phyloP scores from a whole-genome alignment of 345 rosid species.

The Trapa bicornis region DNA sequence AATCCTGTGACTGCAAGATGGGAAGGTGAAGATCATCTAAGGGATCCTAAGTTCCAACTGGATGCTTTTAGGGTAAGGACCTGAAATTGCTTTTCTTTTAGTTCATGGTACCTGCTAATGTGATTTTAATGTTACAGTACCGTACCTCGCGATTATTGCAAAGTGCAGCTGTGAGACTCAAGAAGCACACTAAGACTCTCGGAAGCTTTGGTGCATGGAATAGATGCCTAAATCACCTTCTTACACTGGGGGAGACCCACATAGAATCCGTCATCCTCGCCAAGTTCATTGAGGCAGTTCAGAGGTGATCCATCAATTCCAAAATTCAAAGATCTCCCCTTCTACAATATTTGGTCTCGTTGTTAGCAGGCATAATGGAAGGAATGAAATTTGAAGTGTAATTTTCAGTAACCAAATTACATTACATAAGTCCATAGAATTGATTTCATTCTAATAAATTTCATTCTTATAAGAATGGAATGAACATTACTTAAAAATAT shows the following conservation, averaged over 20 bases:
- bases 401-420: no score
- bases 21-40: slow-evolving; percentile 87
- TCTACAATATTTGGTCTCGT: not conserved
- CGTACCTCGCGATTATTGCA: slow-evolving; percentile 93
- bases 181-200: slow-evolving; percentile 64
- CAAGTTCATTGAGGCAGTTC: slow-evolving; percentile 78
- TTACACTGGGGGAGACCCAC: slow-evolving; percentile 94
- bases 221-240: slow-evolving; percentile 95
- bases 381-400: no score
- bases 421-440: no score
- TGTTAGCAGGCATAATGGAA: no score
- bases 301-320: slow-evolving; percentile 29
- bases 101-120: not conserved
- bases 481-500: no score
- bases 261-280: slow-evolving; percentile 86
- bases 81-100: no score
- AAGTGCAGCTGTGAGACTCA: slow-evolving; percentile 68
- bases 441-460: no score
- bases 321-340: slow-evolving; percentile 13
- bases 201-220: slow-evolving; percentile 99
- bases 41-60: slow-evolving; percentile 87
- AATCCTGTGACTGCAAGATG: slow-evolving; percentile 92
- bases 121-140: slow-evolving; percentile 33
- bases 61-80: slow-evolving; percentile 90
- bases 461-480: no score